These are phyloP conservation scores for Didymella pomorum DNA, from an alignment of 2,329 filamentous ascomycete genomes.

Conservation along the genomic window DNA sequence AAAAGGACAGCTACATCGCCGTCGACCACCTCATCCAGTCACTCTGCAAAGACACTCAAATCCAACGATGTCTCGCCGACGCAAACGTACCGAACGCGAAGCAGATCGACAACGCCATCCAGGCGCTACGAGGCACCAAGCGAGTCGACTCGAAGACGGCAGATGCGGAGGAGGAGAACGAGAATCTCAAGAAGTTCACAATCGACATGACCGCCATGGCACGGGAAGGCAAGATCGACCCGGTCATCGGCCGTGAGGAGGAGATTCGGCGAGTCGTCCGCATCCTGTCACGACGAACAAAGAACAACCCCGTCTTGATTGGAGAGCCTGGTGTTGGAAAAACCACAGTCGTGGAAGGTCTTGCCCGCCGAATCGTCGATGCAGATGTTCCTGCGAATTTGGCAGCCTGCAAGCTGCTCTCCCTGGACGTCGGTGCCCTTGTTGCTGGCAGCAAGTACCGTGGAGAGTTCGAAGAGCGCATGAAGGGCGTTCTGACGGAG, in stretches of 20 bases:
- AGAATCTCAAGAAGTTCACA: conserved; percentile 97
- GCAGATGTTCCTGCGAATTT: conserved; percentile 95
- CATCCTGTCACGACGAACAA: conserved; percentile 90
- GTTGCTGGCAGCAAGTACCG: conserved; percentile 98
- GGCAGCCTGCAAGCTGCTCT: conserved; percentile 90
- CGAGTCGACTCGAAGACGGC: conserved; percentile 96
- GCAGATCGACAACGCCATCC: conserved; percentile 87
- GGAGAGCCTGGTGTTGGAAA: conserved; percentile 98
- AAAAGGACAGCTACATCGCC: conserved; percentile 94
- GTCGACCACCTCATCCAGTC: conserved; percentile 93
- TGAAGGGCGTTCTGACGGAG: conserved; percentile 99
- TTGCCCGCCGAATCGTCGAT: conserved; percentile 95
- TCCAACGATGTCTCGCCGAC: conserved; percentile 79
- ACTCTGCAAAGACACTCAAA: conserved; percentile 77
- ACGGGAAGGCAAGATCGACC: conserved; percentile 95
- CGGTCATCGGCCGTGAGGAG: conserved; percentile 95
- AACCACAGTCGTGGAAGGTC: conserved; percentile 95
- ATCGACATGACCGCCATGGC: conserved; percentile 98
- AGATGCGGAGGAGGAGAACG: conserved; percentile 89
- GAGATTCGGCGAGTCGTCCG: conserved; percentile 92
- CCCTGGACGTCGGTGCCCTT: conserved; percentile 91
- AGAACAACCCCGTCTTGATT: conserved; percentile 98
- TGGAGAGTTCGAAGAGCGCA: conserved; percentile 97
- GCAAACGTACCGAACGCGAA: conserved; percentile 92
- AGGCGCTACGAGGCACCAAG: conserved; percentile 89